Conservation (phyloP, 2,329 filamentous ascomycete genomes). For the Lasiodiplodia gonubiensis region DNA sequence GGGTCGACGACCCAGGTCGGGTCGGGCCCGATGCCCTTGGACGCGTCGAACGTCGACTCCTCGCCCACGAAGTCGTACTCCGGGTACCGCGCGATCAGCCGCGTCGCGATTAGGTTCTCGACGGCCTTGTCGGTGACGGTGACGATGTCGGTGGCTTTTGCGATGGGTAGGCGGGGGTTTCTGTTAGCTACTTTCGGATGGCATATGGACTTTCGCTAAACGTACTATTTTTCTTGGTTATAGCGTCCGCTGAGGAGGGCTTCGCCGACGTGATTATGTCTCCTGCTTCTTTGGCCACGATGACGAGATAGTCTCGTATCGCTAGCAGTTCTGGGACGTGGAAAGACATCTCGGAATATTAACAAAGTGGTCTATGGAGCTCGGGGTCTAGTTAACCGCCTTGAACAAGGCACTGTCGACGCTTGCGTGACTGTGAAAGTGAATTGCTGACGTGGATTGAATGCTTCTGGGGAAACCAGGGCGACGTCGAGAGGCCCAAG, state of each 20-base stretch:
- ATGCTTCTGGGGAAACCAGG: neutral
- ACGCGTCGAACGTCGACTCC: neutral
- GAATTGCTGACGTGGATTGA: neutral
- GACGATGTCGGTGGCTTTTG: conserved; percentile 17
- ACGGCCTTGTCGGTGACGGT: conserved; percentile 20
- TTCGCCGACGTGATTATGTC: conserved; percentile 7
- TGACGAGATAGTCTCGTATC: conserved; percentile 18
- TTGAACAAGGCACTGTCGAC: neutral
- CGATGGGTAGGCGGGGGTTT: neutral
- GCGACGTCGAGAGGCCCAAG: neutral
- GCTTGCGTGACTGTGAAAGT: neutral
- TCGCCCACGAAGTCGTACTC: conserved; percentile 21
- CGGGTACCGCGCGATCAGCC: conserved; percentile 12
- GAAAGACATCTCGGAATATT: neutral
- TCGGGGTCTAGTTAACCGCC: neutral
- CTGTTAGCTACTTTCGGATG: neutral
- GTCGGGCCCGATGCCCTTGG: neutral
- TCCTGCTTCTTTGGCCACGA: conserved; percentile 9
- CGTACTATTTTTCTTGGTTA: conserved; percentile 7
- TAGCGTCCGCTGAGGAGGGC: neutral
- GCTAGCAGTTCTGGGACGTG: neutral
- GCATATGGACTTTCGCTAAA: no score
- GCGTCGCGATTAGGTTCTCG: conserved; percentile 11
- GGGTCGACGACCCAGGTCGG: conserved; percentile 22
- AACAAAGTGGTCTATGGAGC: neutral